These are phyloP conservation scores for Colletotrichum sp. DNA, from an alignment of 2,329 filamentous ascomycete genomes.

Conservation along the genomic window DNA sequence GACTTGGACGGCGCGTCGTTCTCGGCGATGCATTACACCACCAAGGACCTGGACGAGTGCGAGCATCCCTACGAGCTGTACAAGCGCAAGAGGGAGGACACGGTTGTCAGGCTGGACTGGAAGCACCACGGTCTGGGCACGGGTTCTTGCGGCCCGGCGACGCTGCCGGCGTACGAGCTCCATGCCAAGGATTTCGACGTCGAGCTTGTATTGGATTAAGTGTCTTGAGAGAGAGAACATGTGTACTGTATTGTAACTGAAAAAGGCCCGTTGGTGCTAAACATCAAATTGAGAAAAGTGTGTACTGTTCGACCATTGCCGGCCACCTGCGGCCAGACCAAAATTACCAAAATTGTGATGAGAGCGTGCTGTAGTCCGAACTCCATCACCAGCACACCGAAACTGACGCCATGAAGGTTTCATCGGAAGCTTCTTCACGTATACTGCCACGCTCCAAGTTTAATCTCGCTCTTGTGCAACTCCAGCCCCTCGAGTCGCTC, in stretches of 20 bases:
- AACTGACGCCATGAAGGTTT: rapidly evolving
- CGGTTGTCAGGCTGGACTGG: constrained; percentile 64
- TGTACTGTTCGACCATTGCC: neutral
- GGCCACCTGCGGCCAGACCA: rapidly evolving
- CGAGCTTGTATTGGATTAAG: constrained; percentile 48
- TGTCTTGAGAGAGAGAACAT: neutral
- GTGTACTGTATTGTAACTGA: neutral
- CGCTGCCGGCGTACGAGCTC: constrained; percentile 52
- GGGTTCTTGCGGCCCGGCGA: constrained; percentile 65
- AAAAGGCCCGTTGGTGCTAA: neutral
- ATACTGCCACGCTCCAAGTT: constrained; percentile 44
- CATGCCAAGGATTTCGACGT: constrained; percentile 45
- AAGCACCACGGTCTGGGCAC: constrained; percentile 67
- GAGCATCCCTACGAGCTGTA: constrained; percentile 66
- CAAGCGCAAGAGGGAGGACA: constrained; percentile 51
- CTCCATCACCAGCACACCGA: neutral
- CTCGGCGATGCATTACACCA: constrained; percentile 59
- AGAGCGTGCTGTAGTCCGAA: neutral
- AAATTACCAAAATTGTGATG: neutral
- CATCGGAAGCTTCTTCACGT: neutral
- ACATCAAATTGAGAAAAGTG: neutral
- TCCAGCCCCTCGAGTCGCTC: constrained; percentile 35
- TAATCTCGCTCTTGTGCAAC: constrained; percentile 26
- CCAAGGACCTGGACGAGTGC: constrained; percentile 56
- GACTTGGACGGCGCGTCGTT: constrained; percentile 58